Evolutionary conservation across 139 green algal genomes (phyloP).

Genomic region (Tetradesmus lagerheimii): DNA sequence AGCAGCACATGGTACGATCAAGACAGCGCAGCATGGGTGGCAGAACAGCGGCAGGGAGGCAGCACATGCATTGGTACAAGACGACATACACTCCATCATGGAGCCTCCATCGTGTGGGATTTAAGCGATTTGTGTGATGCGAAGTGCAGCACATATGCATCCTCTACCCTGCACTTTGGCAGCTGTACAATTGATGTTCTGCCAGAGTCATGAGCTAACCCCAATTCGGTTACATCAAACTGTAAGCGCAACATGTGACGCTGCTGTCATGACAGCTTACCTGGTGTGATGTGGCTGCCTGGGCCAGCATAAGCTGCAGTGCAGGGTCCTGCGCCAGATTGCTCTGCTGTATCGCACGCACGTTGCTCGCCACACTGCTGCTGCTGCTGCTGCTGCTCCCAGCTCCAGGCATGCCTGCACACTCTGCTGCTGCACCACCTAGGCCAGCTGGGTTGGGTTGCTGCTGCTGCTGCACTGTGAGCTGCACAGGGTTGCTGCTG

Average conservation of each 20-base stretch:
- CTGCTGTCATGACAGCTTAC: not conserved
- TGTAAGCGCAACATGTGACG: not conserved
- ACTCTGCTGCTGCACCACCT: not conserved
- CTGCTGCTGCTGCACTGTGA: conserved; percentile 25
- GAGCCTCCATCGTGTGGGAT: too few relatives aligned
- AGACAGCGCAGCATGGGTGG: too few relatives aligned
- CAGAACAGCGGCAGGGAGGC: too few relatives aligned
- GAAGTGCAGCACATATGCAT: too few relatives aligned
- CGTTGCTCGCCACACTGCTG: not conserved
- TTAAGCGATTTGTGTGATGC: too few relatives aligned
- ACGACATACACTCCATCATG: too few relatives aligned
- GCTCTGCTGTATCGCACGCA: not conserved
- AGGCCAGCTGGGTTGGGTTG: not conserved
- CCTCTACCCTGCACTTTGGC: too few relatives aligned
- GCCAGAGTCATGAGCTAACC: too few relatives aligned
- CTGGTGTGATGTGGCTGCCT: not conserved
- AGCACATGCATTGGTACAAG: too few relatives aligned
- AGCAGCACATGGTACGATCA: too few relatives aligned
- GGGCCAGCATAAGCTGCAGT: not conserved
- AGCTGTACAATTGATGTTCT: too few relatives aligned
- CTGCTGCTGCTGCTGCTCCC: not conserved
- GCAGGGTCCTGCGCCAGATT: not conserved
- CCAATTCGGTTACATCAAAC: not conserved
- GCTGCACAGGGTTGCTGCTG: conserved; percentile 5
- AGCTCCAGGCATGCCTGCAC: not conserved